A percentile compares a stretch with the other conserved stretches of the same genome.
Conservation (phyloP, 148 eudicot species). For the Heliamphora exappendiculata region DNA sequence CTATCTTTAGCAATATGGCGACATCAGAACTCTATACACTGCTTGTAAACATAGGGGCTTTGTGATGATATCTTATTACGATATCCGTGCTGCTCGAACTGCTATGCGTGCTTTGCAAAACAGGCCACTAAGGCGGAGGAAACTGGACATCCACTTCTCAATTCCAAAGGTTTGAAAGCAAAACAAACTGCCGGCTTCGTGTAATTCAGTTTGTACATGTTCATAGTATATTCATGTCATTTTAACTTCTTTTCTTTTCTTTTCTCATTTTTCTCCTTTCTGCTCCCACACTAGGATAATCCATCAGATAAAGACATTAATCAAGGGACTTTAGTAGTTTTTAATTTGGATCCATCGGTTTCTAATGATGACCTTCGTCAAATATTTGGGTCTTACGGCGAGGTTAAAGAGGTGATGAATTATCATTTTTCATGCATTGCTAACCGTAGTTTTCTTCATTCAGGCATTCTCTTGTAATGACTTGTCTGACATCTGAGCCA, state of each 20-base stretch:
- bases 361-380: slow-evolving; percentile 74
- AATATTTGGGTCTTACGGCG: slow-evolving; percentile 89
- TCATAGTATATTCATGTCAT: background rate
- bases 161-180: slow-evolving; percentile 92
- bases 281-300: slow-evolving; percentile 45
- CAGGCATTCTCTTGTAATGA: background rate
- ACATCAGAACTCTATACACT: slow-evolving; percentile 83
- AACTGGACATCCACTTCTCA: slow-evolving; percentile 93
- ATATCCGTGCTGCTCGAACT: slow-evolving; percentile 86
- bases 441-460: background rate
- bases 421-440: slow-evolving; percentile 3
- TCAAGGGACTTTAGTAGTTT: slow-evolving; percentile 90
- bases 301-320: slow-evolving; percentile 93
- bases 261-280: background rate
- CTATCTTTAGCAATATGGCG: slow-evolving; percentile 75
- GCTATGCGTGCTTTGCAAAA: slow-evolving; percentile 85
- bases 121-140: slow-evolving; percentile 76
- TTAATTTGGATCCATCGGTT: slow-evolving; percentile 91
- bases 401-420: slow-evolving; percentile 77
- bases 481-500: slow-evolving; percentile 1
- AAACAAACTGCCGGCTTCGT: background rate
- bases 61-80: slow-evolving; percentile 96
- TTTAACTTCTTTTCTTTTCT: background rate
- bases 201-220: background rate
- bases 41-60: slow-evolving; percentile 94